These are phyloP conservation scores for Neodidymelliopsis sp. DNA, from an alignment of 2,329 filamentous ascomycete species.

Conservation along the genomic window DNA sequence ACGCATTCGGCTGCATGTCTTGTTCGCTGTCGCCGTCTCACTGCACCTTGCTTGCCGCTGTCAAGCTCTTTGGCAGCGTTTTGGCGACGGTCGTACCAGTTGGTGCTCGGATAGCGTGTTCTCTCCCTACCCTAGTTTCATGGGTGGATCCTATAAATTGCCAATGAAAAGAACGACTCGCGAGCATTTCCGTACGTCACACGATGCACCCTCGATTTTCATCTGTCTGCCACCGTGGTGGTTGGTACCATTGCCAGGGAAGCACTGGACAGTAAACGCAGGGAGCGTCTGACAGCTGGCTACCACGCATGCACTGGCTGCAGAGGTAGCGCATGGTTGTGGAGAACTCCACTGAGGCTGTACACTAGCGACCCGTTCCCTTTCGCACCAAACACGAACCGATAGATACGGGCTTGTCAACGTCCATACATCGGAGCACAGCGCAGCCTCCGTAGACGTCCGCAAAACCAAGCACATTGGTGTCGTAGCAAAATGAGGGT, in stretches of 20 bases:
- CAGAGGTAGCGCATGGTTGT: slow-evolving; percentile 1
- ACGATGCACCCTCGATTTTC: not conserved
- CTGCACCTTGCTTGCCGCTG: slow-evolving; percentile 15
- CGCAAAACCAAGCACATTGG: not conserved
- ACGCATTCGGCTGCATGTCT: not conserved
- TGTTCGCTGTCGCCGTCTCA: slow-evolving; percentile 12
- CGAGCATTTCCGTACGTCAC: slow-evolving; percentile 15
- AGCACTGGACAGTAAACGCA: not conserved
- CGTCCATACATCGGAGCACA: not conserved
- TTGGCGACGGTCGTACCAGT: slow-evolving; percentile 8
- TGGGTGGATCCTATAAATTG: slow-evolving; percentile 16
- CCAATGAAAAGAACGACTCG: slow-evolving; percentile 11
- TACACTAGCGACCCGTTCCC: slow-evolving; percentile 8
- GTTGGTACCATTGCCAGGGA: not conserved
- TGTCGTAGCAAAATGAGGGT: too few relatives aligned
- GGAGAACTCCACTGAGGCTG: not conserved
- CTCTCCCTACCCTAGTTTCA: slow-evolving; percentile 14
- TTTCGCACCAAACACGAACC: slow-evolving; percentile 9
- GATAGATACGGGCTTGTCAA: slow-evolving; percentile 7
- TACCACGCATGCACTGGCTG: not conserved
- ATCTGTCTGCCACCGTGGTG: not conserved
- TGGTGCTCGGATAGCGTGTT: slow-evolving; percentile 3
- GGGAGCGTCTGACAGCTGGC: slow-evolving; percentile 4
- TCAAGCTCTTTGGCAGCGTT: slow-evolving; percentile 9
- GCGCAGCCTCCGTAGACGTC: not conserved